Percentiles rank a stretch among this genome's conserved stretches.
phyloP scores from a whole-genome alignment of 805 yeast species.

The Candida odintsovae region DNA sequence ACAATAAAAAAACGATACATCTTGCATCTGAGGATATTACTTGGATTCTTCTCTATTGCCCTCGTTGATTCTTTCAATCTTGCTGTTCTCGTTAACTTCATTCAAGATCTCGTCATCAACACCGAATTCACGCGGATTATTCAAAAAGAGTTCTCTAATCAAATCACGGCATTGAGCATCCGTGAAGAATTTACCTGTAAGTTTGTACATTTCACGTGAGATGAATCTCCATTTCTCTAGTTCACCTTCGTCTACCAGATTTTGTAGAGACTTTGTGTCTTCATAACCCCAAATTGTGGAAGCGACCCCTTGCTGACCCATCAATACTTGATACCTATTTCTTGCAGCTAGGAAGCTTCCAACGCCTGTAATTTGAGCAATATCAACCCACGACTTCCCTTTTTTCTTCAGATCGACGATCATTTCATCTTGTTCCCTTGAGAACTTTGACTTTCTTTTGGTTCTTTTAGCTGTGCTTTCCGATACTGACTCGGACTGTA shows the following conservation, averaged over 20 bases:
- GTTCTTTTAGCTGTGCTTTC: conserved; percentile 43
- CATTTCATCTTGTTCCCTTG: conserved; percentile 60
- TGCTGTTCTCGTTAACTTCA: conserved; percentile 21
- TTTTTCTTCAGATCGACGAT: conserved; percentile 55
- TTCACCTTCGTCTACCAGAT: conserved; percentile 62
- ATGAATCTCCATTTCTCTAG: conserved; percentile 62
- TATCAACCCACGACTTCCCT: conserved; percentile 70
- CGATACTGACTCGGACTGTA: conserved; percentile 37
- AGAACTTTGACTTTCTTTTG: conserved; percentile 62
- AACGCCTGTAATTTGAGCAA: conserved; percentile 58
- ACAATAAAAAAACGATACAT: neutral
- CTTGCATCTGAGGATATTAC: neutral
- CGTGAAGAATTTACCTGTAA: conserved; percentile 42
- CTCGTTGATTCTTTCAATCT: neutral
- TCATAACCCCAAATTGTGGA: conserved; percentile 55
- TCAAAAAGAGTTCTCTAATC: conserved; percentile 45
- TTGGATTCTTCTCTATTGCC: neutral
- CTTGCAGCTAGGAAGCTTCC: conserved; percentile 69
- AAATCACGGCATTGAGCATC: conserved; percentile 51
- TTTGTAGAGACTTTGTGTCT: conserved; percentile 46
- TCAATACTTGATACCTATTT: conserved; percentile 71
- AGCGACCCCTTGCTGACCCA: conserved; percentile 80
- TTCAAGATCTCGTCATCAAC: conserved; percentile 40
- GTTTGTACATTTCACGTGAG: conserved; percentile 53
- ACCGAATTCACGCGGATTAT: conserved; percentile 53